These are phyloP conservation scores for Colletotrichum costaricense DNA, from an alignment of 2,329 filamentous ascomycete genomes.

Conservation along the genomic window DNA sequence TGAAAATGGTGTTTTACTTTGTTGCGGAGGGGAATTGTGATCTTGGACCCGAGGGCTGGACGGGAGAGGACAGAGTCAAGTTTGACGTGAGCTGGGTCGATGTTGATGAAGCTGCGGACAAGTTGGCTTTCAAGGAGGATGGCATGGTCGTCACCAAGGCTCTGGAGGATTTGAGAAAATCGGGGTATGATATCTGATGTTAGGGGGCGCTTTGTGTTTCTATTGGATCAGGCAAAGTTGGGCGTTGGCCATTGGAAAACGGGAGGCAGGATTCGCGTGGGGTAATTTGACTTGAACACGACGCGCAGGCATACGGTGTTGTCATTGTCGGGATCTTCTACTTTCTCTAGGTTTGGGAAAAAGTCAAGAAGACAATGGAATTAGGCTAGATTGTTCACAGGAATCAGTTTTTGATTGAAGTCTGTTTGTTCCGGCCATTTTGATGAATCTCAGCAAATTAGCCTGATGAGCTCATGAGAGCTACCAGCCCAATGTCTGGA, in stretches of 20 bases:
- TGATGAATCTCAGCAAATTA: not conserved
- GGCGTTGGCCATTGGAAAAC: not conserved
- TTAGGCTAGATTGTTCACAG: not conserved
- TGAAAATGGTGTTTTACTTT: constrained; percentile 55
- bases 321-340: not conserved
- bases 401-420: not conserved
- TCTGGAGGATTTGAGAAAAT: constrained; percentile 40
- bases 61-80: constrained; percentile 38
- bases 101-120: constrained; percentile 37
- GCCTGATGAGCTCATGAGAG: not conserved
- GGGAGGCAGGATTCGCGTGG: not conserved
- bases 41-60: constrained; percentile 17
- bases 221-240: not conserved
- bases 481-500: not conserved
- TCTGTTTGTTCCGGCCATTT: not conserved
- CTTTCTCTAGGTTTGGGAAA: no score
- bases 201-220: not conserved
- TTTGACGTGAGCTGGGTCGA: constrained; percentile 45
- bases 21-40: constrained; percentile 48
- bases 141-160: constrained; percentile 43
- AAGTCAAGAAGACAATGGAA: no score
- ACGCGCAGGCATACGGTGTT: not conserved
- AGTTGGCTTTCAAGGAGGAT: constrained; percentile 40
- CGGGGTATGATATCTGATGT: constrained; percentile 41
- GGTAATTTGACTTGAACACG: not conserved